Base-by-base conservation (phyloP, 2,329 filamentous ascomycete genomes). In the Helotiales sp. region DNA sequence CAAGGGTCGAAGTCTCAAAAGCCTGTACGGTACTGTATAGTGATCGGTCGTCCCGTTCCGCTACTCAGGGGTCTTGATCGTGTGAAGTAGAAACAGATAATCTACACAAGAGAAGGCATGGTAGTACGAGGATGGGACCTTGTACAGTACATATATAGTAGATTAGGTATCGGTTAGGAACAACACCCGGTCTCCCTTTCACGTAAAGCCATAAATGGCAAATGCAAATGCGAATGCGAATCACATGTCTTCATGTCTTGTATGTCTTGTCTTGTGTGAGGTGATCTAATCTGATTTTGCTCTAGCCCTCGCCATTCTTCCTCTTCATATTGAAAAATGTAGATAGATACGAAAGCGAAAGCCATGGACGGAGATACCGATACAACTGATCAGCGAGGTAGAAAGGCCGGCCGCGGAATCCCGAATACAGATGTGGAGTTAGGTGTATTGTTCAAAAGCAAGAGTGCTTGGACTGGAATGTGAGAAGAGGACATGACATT, bases 391-490 rank as follows among this genome's bases (percentile, higher is more conserved):
- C 37, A 17, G 37, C 15, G 37, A 43, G 37, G 37, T n/a, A n/a
- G n/a, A n/a, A 17, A n/a, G 37, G 11, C 15, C 2, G 6, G 37
- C 37, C 37, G 15, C 11, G 37, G 37, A 43, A 43, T 43, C n/a
- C n/a, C 6, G 37, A 43, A n/a, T 43, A 22, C 2, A 50, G n/a
- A 26, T 26, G 22, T 49, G 45, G n/a, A 24, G 45, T 24, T 49
- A 6, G 8, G 24, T 13, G 28, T 22, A 34, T 22, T 15, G n/a
- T 34, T n/a, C n/a, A 43, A 15, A 20, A 45, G 40, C 6, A 7
- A n/a, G 10, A 6, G 40, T 52, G 49, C 49, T 32, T 50, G 37
- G 52, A 34, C 24, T 63, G 62, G 45, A 64, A 52, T 58, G 54
- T 64, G 62, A 43, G 45, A 20, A 15, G 26, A 13, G 22, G 34